Conservation (phyloP, 1,284 basidiomycete genomes). For the Hymenochaete sp. region DNA sequence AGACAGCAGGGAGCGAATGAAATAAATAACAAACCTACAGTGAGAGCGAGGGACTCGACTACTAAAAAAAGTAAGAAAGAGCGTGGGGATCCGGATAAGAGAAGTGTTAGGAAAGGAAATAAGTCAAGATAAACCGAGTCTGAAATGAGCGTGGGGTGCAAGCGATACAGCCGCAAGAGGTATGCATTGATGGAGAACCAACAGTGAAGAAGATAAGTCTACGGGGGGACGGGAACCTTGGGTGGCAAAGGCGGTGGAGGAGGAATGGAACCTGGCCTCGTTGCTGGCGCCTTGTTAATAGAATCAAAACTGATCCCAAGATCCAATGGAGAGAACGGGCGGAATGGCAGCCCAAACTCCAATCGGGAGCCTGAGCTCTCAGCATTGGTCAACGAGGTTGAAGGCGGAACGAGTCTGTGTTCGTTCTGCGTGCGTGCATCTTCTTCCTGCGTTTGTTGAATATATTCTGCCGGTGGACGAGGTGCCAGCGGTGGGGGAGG, state of each 20-base stretch:
- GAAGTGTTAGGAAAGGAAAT: neutral
- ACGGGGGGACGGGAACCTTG: conserved; percentile 14
- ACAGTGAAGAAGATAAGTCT: neutral
- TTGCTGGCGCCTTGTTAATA: neutral
- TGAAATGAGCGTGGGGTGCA: neutral
- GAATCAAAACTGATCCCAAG: conserved; percentile 19
- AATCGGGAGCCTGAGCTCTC: conserved; percentile 13
- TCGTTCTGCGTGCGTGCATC: conserved; percentile 39
- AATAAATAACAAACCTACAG: too few relatives aligned
- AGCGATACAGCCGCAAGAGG: neutral
- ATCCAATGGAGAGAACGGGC: conserved; percentile 23
- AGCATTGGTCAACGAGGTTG: neutral
- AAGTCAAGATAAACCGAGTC: neutral
- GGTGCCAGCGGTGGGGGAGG: conserved; percentile 56
- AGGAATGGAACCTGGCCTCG: too few relatives aligned
- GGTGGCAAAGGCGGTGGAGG: conserved; percentile 24
- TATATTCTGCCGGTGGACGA: conserved; percentile 65
- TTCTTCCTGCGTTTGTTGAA: conserved; percentile 66
- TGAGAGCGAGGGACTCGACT: too few relatives aligned
- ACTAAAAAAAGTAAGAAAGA: neutral
- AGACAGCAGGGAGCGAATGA: too few relatives aligned
- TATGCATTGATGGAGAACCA: neutral
- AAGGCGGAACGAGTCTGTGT: conserved; percentile 13
- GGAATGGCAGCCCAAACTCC: conserved; percentile 22
- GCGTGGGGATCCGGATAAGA: neutral